A percentile compares a stretch with the other conserved stretches of the same genome.
Conservation (phyloP, 176 grass and related monocot genomes). For the Oryza glumipatula region DNA sequence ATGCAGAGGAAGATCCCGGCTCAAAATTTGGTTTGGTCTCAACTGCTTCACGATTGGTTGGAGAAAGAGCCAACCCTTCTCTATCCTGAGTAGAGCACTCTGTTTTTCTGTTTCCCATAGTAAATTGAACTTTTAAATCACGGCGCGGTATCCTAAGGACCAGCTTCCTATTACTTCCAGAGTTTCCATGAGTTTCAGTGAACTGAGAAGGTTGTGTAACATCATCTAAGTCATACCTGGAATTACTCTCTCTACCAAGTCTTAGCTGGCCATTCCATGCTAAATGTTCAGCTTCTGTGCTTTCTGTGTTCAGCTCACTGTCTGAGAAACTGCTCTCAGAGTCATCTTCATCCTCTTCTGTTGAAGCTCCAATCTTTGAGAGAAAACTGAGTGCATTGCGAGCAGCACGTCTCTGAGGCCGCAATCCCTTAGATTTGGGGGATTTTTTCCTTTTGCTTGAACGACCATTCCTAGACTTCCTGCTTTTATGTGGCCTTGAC, state of each 20-base stretch:
- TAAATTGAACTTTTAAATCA: slow-evolving; percentile 50
- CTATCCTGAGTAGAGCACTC: slow-evolving; percentile 48
- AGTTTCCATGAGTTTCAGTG: slow-evolving; percentile 40
- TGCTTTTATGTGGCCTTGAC: slow-evolving; percentile 61
- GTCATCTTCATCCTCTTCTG: slow-evolving; percentile 69
- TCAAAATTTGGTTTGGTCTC: slow-evolving; percentile 36
- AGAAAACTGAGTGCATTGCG: slow-evolving; percentile 78
- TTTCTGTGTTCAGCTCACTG: slow-evolving; percentile 53
- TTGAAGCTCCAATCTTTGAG: slow-evolving; percentile 84
- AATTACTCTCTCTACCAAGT: slow-evolving; percentile 55
- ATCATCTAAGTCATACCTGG: slow-evolving; percentile 62
- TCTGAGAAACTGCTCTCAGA: slow-evolving; percentile 62
- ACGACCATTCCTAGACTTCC: slow-evolving; percentile 61
- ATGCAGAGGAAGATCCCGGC: slow-evolving; percentile 37
- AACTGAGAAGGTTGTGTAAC: slow-evolving; percentile 53
- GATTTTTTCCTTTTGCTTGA: slow-evolving; percentile 66
- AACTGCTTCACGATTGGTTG: slow-evolving; percentile 43
- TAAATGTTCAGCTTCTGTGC: slow-evolving; percentile 61
- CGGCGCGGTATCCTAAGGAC: slow-evolving; percentile 72
- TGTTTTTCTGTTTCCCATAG: slow-evolving; percentile 57
- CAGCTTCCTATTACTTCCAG: slow-evolving; percentile 63
- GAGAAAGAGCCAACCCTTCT: slow-evolving; percentile 24
- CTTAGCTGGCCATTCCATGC: slow-evolving; percentile 43
- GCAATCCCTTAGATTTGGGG: slow-evolving; percentile 67
- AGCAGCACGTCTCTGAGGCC: slow-evolving; percentile 85